A percentile compares a stretch with the other conserved stretches of the same genome.
phyloP scores from a whole-genome alignment of 75 land plant species.

The Selaginella tamariscina region DNA sequence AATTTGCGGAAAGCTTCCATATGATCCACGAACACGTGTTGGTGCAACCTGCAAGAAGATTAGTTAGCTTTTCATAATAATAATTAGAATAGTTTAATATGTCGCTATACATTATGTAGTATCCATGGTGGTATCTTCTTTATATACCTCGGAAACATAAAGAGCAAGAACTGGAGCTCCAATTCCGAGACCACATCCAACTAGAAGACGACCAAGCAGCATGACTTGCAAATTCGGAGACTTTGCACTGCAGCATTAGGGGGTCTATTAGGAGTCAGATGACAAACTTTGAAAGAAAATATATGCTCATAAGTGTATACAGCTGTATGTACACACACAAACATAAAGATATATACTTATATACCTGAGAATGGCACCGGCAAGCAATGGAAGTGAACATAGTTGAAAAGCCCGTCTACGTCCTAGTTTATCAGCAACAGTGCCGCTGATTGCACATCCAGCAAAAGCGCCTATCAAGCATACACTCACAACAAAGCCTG shows the following conservation, averaged over 20 bases:
- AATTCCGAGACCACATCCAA: slow-evolving; percentile 74
- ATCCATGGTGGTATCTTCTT: too few relatives aligned
- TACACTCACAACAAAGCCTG: slow-evolving; percentile 80
- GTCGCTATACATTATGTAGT: not conserved
- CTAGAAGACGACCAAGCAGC: slow-evolving; percentile 79
- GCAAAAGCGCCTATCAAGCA: slow-evolving; percentile 69
- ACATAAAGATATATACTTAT: too few relatives aligned
- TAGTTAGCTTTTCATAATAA: too few relatives aligned
- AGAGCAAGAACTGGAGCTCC: slow-evolving; percentile 75
- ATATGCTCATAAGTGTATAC: slow-evolving; percentile 6
- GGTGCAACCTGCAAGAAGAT: slow-evolving; percentile 66
- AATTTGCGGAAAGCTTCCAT: slow-evolving; percentile 78
- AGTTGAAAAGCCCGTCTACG: slow-evolving; percentile 71
- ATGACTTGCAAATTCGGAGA: slow-evolving; percentile 41
- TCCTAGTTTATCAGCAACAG: slow-evolving; percentile 70
- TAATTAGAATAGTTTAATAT: too few relatives aligned
- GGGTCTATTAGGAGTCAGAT: too few relatives aligned
- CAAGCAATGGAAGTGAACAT: slow-evolving; percentile 66
- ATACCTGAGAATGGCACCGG: slow-evolving; percentile 49
- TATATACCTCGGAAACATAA: slow-evolving; percentile 79
- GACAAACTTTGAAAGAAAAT: too few relatives aligned
- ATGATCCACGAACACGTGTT: slow-evolving; percentile 77
- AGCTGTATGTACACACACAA: slow-evolving; percentile 1
- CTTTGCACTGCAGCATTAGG: slow-evolving; percentile 49
- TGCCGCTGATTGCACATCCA: slow-evolving; percentile 75